phyloP scores from a whole-genome alignment of 2,329 filamentous ascomycete species.

The Arachnopeziza araneosa region DNA sequence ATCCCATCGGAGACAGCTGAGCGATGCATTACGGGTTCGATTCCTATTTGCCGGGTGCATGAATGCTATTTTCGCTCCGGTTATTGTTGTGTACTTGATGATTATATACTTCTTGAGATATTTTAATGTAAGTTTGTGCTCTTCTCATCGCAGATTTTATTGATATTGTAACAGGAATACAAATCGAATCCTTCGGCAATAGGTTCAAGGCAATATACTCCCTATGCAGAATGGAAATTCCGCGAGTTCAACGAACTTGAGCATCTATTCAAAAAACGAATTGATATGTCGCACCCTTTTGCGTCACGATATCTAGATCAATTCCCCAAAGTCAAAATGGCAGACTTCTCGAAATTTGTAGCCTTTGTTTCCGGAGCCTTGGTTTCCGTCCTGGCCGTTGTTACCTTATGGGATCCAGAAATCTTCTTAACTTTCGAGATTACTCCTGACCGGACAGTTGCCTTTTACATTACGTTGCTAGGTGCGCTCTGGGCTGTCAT shows the following conservation, averaged over 20 bases:
- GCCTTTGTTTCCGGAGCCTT: slow-evolving; percentile 84
- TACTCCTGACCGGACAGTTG: slow-evolving; percentile 76
- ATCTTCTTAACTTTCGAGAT: slow-evolving; percentile 89
- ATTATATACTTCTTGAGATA: slow-evolving; percentile 92
- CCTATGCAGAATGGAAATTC: slow-evolving; percentile 95
- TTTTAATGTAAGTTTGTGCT: slow-evolving; percentile 62
- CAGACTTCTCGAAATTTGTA: slow-evolving; percentile 77
- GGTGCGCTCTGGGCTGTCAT: slow-evolving; percentile 79
- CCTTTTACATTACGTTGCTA: slow-evolving; percentile 85
- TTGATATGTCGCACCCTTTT: slow-evolving; percentile 93
- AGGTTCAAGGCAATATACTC: slow-evolving; percentile 85
- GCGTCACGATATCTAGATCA: slow-evolving; percentile 90
- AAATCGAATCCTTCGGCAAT: slow-evolving; percentile 87
- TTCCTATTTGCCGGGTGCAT: slow-evolving; percentile 80
- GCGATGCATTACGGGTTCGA: slow-evolving; percentile 68
- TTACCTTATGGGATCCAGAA: slow-evolving; percentile 84
- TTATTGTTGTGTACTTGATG: slow-evolving; percentile 79
- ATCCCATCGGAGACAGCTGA: slow-evolving; percentile 71
- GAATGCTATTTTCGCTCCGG: slow-evolving; percentile 80
- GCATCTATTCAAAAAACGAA: slow-evolving; percentile 82
- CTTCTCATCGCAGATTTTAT: neutral
- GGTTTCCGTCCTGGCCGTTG: slow-evolving; percentile 76
- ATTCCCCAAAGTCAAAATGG: slow-evolving; percentile 91
- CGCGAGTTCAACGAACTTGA: slow-evolving; percentile 95
- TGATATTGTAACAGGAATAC: slow-evolving; percentile 61